Base-by-base conservation (phyloP, 2,329 filamentous ascomycete species). In the Ceratocystis cubensis region DNA sequence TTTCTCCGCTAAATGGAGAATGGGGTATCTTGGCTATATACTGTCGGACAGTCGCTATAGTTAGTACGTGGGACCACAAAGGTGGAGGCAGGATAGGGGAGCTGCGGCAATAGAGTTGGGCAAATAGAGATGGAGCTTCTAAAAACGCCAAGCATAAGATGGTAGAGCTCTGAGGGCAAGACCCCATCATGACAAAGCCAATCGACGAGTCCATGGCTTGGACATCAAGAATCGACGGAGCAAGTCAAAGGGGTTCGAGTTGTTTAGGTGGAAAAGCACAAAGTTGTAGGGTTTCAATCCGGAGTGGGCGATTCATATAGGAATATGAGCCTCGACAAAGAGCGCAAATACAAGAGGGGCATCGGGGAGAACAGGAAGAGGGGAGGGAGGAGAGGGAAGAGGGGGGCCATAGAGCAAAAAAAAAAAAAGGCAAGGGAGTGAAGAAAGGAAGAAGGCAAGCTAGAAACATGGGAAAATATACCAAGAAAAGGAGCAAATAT, bases 51-150 rank as follows among this genome's bases (percentile, higher is more conserved):
- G 56, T 37, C 15, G 13, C 28, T 59, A 20, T 59, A 59, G 56
- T 59, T 59, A 59, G 56, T 59, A 59, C 15, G 37, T 59, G 28
- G 56, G 28, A 59, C 56, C 56, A n/a, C 56, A 37, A 30, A 33
- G 56, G 30, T 37, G 56, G 28, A 59, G 56, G 17, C n/a, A 59
- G 30, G 28, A 59, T 37, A 37, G 17, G 30, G 56, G 28, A 59
- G 56, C 17, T n/a, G 28, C 13, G 33, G 15, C 13, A 33, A 50
- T 28, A 20, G 50, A 57, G 33, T 17, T 30, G 1, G 15, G 28
- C 17, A 59, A 10, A n/a, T 25, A 8, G 25, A 33, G 17, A n/a
- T 22, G 56, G 4, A 20, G 56, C 37, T 41, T 41, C 3, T 33
- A 59, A 30, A 30, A 37, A 59, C 15, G 56, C 17, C 5, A 20